phyloP scores from a whole-genome alignment of 306 rosid species.

The Styphnolobium japonicum region DNA sequence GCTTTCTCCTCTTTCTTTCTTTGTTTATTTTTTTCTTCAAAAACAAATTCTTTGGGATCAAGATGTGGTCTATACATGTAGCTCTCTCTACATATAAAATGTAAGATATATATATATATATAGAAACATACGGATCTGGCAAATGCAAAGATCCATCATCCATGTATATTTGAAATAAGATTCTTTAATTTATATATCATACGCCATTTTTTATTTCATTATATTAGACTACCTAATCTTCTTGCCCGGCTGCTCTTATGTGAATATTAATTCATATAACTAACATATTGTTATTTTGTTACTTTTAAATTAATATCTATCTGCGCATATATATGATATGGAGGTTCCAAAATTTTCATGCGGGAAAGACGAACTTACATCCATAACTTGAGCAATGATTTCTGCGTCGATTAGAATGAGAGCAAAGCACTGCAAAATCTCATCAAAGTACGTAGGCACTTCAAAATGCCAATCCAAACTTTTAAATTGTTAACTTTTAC shows the following conservation, averaged over 20 bases:
- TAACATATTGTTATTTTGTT: background rate
- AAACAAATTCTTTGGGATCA: no score
- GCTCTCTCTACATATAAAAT: background rate
- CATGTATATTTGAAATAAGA: slow-evolving; percentile 9
- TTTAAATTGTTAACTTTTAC: background rate
- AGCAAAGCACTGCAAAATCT: background rate
- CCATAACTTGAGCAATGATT: background rate
- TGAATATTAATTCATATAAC: background rate
- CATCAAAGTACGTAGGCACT: background rate
- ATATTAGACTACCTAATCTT: background rate
- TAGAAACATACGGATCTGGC: background rate
- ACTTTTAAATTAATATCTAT: background rate
- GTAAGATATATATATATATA: background rate
- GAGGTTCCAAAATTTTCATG: background rate
- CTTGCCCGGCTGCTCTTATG: background rate
- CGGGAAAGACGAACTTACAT: no score
- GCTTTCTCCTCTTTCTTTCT: background rate
- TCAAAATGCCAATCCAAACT: background rate
- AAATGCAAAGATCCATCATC: slow-evolving; percentile 14
- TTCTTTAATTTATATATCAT: background rate
- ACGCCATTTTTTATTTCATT: background rate
- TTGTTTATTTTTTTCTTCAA: background rate
- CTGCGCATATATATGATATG: background rate
- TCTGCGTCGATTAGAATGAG: background rate
- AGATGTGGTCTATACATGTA: background rate